phyloP scores from a whole-genome alignment of 495 filamentous ascomycete species.

The Podospora pseudocomata region DNA sequence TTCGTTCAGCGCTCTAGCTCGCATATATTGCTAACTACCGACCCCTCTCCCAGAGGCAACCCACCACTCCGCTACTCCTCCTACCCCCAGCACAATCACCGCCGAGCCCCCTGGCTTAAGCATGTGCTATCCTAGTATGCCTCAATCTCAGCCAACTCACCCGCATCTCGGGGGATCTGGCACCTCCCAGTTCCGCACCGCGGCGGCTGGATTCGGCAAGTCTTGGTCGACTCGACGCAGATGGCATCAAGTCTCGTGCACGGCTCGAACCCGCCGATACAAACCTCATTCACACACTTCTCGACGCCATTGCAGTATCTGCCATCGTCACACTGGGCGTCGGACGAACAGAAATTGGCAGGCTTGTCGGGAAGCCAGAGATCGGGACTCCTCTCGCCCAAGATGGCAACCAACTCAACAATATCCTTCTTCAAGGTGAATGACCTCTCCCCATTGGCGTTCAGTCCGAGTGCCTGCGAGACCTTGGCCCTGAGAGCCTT shows the following conservation, averaged over 20 bases:
- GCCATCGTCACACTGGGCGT: conserved; percentile 17
- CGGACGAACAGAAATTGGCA: conserved; percentile 12
- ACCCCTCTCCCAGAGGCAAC: neutral
- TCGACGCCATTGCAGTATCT: conserved; percentile 17
- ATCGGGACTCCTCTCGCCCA: conserved; percentile 13
- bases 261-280: conserved; percentile 3
- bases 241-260: conserved; percentile 3
- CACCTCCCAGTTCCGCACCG: neutral
- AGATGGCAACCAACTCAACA: conserved; percentile 10
- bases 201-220: conserved; percentile 1
- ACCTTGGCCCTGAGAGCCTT: conserved; percentile 12
- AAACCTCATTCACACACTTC: conserved; percentile 19
- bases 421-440: conserved; percentile 19
- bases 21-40: neutral
- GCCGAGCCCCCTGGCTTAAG: neutral
- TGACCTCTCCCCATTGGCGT: conserved; percentile 18
- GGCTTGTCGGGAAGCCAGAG: conserved; percentile 19
- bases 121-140: neutral
- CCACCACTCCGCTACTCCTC: neutral
- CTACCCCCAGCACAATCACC: neutral
- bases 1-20: neutral
- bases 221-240: conserved; percentile 15
- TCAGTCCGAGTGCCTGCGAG: conserved; percentile 10
- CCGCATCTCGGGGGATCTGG: neutral
- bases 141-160: neutral